Evolutionary conservation across 106 monocot species (phyloP).

Genomic region (Platanthera guangdongensis): DNA sequence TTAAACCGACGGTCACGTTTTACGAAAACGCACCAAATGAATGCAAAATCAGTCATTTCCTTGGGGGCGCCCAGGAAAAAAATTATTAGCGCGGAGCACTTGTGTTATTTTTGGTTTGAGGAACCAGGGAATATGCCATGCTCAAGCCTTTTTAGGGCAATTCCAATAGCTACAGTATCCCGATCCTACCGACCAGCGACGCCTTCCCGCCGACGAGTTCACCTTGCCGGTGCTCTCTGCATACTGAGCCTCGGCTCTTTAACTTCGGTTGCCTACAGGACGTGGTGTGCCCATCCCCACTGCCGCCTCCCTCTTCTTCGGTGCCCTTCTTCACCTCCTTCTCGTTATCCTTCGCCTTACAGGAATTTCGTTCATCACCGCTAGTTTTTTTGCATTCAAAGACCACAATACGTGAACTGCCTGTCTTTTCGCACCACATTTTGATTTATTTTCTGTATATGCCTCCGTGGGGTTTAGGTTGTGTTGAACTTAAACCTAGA

Average conservation of each 20-base stretch:
- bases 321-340: constrained; percentile 1
- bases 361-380: neutral
- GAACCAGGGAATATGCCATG: too few species aligned
- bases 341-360: neutral
- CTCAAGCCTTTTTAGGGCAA: too few species aligned
- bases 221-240: constrained; percentile 40
- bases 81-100: too few species aligned
- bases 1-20: too few species aligned
- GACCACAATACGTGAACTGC: neutral
- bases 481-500: too few species aligned
- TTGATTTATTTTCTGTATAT: too few species aligned
- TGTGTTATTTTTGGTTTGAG: too few species aligned
- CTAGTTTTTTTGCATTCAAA: neutral
- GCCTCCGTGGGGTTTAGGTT: too few species aligned
- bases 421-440: neutral
- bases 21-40: too few species aligned
- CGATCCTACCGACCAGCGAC: constrained; percentile 9
- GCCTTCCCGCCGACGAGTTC: constrained; percentile 23
- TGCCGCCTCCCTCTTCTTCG: constrained; percentile 20
- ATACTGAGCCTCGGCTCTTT: constrained; percentile 55
- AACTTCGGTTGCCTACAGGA: constrained; percentile 37
- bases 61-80: too few species aligned
- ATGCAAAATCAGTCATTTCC: too few species aligned
- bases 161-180: neutral
- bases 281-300: constrained; percentile 34